phyloP scores from a whole-genome alignment of 768 basidiomycete genomes.

The Phylloporus sp. region DNA sequence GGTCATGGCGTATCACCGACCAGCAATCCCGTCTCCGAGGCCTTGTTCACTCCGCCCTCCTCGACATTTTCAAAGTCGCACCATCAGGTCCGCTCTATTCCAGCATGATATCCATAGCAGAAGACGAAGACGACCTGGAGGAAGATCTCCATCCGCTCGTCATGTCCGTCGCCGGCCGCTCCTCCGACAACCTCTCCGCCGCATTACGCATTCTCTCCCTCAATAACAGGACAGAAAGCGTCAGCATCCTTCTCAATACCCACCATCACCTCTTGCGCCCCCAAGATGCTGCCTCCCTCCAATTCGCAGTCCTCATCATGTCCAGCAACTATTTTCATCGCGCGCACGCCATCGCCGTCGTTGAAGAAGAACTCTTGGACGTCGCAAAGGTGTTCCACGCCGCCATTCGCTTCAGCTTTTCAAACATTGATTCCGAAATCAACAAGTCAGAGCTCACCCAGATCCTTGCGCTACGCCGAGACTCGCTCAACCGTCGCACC shows the following conservation, averaged over 20 bases:
- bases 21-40: conserved; percentile 39
- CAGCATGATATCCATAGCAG: conserved; percentile 37
- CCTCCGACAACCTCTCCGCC: conserved; percentile 48
- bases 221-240: conserved; percentile 31
- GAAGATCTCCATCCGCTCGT: conserved; percentile 33
- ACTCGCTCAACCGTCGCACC: conserved; percentile 37
- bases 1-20: conserved; percentile 40
- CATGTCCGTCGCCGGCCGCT: conserved; percentile 39
- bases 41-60: conserved; percentile 42
- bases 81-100: conserved; percentile 47
- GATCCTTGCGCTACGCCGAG: conserved; percentile 41
- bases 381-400: conserved; percentile 39
- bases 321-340: conserved; percentile 25
- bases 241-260: conserved; percentile 40
- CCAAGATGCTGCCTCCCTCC: conserved; percentile 45
- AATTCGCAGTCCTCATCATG: conserved; percentile 40
- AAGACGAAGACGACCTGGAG: conserved; percentile 31
- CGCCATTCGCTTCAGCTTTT: conserved; percentile 43
- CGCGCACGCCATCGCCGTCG: conserved; percentile 35
- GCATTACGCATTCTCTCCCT: conserved; percentile 49
- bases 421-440: conserved; percentile 38
- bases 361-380: conserved; percentile 51
- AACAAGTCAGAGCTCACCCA: conserved; percentile 39
- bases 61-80: conserved; percentile 43
- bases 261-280: conserved; percentile 58